Conservation (phyloP, 352 stramenopile genomes). For the Pilasporangium apinafurcum region DNA sequence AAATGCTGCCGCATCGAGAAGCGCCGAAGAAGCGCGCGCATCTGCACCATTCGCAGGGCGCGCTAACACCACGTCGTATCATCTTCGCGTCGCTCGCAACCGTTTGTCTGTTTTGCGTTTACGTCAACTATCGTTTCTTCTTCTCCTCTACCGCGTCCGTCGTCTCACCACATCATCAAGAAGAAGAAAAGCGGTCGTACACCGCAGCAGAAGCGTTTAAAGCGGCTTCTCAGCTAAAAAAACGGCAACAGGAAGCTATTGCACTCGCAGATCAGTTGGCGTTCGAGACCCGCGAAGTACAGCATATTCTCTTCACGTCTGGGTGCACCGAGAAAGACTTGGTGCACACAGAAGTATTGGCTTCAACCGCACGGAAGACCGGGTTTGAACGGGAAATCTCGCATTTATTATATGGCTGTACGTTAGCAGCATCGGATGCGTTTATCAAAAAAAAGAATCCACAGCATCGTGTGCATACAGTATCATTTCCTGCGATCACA, state of each 20-base stretch:
- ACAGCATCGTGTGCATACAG: constrained; percentile 28
- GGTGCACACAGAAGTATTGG: constrained; percentile 62
- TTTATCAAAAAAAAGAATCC: constrained; percentile 48
- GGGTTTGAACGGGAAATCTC: constrained; percentile 55
- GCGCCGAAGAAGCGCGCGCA: no score
- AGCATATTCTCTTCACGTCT: constrained; percentile 74
- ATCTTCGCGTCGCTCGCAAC: constrained; percentile 20
- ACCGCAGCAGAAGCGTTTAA: constrained; percentile 3
- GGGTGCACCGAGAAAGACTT: constrained; percentile 56
- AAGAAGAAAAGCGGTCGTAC: constrained; percentile 4
- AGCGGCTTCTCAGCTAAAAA: background rate
- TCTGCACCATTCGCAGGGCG: constrained; percentile 13
- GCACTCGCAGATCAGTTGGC: constrained; percentile 15
- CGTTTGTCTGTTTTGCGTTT: constrained; percentile 50
- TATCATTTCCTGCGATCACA: constrained; percentile 31
- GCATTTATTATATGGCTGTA: constrained; percentile 74
- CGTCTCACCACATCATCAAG: constrained; percentile 5
- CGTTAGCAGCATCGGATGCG: constrained; percentile 17
- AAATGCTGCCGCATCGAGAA: no score
- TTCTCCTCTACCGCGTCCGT: constrained; percentile 16
- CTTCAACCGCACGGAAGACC: constrained; percentile 50
- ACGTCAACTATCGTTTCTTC: constrained; percentile 68
- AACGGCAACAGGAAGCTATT: background rate
- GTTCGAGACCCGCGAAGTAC: constrained; percentile 42
- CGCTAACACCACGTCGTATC: no score